Evolutionary conservation across 106 monocot species (phyloP).

Genomic region (Alisma plantagoaquatica): DNA sequence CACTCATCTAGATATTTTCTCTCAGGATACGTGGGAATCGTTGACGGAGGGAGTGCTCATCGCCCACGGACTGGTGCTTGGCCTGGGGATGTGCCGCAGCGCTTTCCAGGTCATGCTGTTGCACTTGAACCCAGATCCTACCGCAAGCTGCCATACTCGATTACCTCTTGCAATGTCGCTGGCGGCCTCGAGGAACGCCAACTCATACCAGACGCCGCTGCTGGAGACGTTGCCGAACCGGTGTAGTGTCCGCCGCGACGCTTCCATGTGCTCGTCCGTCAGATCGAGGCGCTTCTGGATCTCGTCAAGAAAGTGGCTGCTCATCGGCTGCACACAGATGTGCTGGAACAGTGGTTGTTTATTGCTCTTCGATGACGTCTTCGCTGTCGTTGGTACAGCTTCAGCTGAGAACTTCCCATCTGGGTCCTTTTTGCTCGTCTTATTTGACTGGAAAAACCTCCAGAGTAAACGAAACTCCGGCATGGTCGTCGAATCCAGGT

Average conservation of each 20-base stretch:
- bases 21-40: too few relatives aligned
- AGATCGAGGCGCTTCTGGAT: slow-evolving; percentile 11
- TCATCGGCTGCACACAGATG: slow-evolving; percentile 9
- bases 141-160: slow-evolving; percentile 21
- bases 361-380: not conserved
- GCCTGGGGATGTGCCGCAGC: too few relatives aligned
- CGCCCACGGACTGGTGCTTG: too few relatives aligned
- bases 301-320: slow-evolving; percentile 7
- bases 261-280: slow-evolving; percentile 12
- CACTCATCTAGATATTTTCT: too few relatives aligned
- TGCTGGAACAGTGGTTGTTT: slow-evolving; percentile 6
- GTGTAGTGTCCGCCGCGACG: slow-evolving; percentile 13
- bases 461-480: too few relatives aligned
- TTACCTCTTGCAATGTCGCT: slow-evolving; percentile 9
- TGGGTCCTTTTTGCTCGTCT: too few relatives aligned
- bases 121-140: slow-evolving; percentile 35
- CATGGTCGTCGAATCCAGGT: too few relatives aligned
- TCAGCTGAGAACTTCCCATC: too few relatives aligned
- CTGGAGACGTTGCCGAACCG: slow-evolving; percentile 20
- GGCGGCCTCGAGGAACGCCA: slow-evolving; percentile 9
- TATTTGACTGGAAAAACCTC: too few relatives aligned
- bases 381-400: not conserved
- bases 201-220: slow-evolving; percentile 22
- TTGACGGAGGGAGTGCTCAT: too few relatives aligned
- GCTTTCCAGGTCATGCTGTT: slow-evolving; percentile 21